Evolutionary conservation across 352 stramenopile genomes (phyloP), one percentile per base, ranked within the genome.

Genomic region (Phytophthora litchii): DNA sequence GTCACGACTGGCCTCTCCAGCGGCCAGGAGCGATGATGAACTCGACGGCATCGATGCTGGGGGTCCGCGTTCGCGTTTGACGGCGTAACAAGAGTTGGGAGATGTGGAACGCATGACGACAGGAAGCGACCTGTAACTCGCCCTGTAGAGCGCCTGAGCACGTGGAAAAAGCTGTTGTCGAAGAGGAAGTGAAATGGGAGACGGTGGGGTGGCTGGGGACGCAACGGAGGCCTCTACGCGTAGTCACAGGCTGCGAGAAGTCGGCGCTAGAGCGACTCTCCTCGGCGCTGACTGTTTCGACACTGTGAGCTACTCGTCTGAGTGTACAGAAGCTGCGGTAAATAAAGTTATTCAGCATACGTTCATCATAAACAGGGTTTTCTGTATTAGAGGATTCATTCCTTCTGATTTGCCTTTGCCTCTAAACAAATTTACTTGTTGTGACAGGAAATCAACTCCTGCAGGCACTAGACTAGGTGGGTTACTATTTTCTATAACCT

Each of bases 1-100:
- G 47, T 92, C 83, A 16, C 80, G 76, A 51, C 78, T 78, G 29
- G 66, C 49, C 38, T 73, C 54, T 12, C 62, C 48, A 42, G 45
- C 55, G 20, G 54, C 16, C 23, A 60, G 60, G 3, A 60, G 55
- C 0, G 38, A 67, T 8, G 45, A 14, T 3, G 45, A 34, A 36
- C 32, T 54, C 11, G 51, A 56, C 14, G 49, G 45, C 19, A 37
- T 32, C 10, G 58, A 60, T 23, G 51, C 14, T 10, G 40, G 51
- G 1, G 53, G 17, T 4, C 3, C 23, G 16, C 54, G 60, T 45
- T 76, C 49, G 40, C 40, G 50, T 40, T 65, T 72, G 31, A 46
- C 14, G 20, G 54, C 36, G 51, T 66, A n/a, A 25, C 42, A 38
- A 35, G 34, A 32, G n/a, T 56, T 21, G 13, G 38, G 34, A 34